phyloP scores from a whole-genome alignment of 495 filamentous ascomycete genomes.

The Aspergillus steynii region DNA sequence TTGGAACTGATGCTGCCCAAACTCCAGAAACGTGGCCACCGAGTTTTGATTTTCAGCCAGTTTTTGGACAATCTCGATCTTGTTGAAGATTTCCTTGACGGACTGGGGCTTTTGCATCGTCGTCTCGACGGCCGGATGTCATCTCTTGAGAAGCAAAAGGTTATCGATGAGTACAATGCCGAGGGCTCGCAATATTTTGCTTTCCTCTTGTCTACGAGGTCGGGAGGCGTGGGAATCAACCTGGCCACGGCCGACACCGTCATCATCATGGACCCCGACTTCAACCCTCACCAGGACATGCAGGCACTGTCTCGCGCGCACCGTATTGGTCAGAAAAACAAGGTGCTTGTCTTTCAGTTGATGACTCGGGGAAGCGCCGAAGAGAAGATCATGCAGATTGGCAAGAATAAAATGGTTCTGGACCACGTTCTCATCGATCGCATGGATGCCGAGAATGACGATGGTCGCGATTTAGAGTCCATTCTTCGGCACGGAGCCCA shows the following conservation, averaged over 20 bases:
- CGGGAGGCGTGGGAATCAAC: constrained; percentile 96
- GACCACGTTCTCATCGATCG: constrained; percentile 92
- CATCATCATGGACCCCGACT: constrained; percentile 97
- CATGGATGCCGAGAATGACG: constrained; percentile 77
- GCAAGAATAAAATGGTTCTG: constrained; percentile 90
- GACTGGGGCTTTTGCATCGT: constrained; percentile 66
- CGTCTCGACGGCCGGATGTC: constrained; percentile 84
- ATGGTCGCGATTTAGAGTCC: constrained; percentile 75
- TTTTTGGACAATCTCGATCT: constrained; percentile 88
- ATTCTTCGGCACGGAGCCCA: constrained; percentile 87
- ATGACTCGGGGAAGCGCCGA: constrained; percentile 87
- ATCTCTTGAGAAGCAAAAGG: constrained; percentile 83
- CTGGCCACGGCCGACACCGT: constrained; percentile 96
- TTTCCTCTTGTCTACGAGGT: constrained; percentile 89
- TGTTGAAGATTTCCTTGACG: constrained; percentile 84
- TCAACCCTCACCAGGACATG: constrained; percentile 97
- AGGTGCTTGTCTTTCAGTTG: constrained; percentile 91
- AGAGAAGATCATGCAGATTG: constrained; percentile 95
- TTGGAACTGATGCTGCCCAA: constrained; percentile 90
- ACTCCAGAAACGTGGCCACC: constrained; percentile 82
- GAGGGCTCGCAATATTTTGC: constrained; percentile 79
- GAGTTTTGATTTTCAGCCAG: constrained; percentile 95
- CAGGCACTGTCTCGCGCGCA: constrained; percentile 94
- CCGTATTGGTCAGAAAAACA: constrained; percentile 93
- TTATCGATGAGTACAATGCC: constrained; percentile 91